Evolutionary conservation across 352 stramenopile species (phyloP), one percentile per base, ranked within the genome.

Genomic region (Pseudoperonospora humuli): DNA sequence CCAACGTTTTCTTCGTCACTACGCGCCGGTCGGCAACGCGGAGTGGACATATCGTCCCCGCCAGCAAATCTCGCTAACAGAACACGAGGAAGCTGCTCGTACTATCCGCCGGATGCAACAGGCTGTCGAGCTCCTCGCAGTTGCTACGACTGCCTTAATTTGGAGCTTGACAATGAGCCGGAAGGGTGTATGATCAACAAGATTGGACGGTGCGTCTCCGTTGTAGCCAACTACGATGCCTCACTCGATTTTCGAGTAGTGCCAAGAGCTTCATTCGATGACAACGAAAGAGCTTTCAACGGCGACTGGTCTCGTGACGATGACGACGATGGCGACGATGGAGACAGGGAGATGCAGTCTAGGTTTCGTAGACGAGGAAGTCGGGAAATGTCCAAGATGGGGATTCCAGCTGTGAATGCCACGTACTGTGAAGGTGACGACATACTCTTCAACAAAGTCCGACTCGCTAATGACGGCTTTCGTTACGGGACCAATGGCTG

Each of bases 71-170:
- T 45, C 8, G 5, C 15, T 26, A 39, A 52, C 39, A 50, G 34
- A 49, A 50, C 18, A 7, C 50, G 54, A 23, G 54, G 41, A 35
- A 55, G 39, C 1, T 69, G 62, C 13, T 60, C 57, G 2, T 68
- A 57, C 45, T 66, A 71, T 39, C 54, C 62, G n/a, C 23, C 37
- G 18, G 44, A 57, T 36, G 10, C 28, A 21, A 27, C 19, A 17
- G 58, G 49, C 23, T 72, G 54, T 50, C 47, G 36, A 44, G 42
- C 48, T 1, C 61, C 55, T 37, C 60, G 63, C 19, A 61, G 48
- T 27, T 77, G 63, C 57, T 71, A 56, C 40, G 52, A 77, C 44
- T 72, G 66, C 37, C 51, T 67, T 33, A 67, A 77, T 43, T 27
- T 27, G 17, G 17, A 53, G 3, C 36, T 72, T 14, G 39, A 47